Evolutionary conservation across 352 stramenopile species (phyloP), one percentile per base, ranked within the genome.

Genomic region (Pythium pectinolyticum): DNA sequence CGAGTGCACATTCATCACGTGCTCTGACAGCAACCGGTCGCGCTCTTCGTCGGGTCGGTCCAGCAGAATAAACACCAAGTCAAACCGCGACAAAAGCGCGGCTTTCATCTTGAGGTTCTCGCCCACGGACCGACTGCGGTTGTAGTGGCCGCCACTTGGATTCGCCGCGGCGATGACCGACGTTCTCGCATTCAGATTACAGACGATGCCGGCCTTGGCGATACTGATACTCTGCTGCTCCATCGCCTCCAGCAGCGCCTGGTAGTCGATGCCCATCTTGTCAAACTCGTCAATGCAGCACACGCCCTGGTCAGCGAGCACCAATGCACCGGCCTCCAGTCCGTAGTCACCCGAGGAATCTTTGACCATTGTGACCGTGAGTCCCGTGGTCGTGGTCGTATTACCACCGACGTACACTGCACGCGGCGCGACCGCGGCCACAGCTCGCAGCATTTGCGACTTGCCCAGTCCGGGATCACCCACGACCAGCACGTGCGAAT

Each of bases 241-340:
- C 96, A 99, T 99, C 17, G 92, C 92, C 78, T 99, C 95, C 17
- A 98, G 77, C 7, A 99, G 74, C 17, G 88, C 79, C 39, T 89
- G 73, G 31, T 86, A 79, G 45, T 92, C 80, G 61, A 70, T 80
- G 1, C 69, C 72, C 91, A 98, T 97, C 69, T 99, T 98, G 75
- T 98, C 96, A 53, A 99, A 96, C 71, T 98, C 95, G 67, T 99
- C 95, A 58, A 98, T 97, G 72, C 91, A 98, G 70, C 93, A 98
- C 0, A 98, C 80, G 27, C 95, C 96, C 68, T 94, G 77, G 72
- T 98, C 92, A 5, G 85, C 84, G 20, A 98, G 69, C 19, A 88
- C 89, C 24, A 98, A 67, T 6, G 89, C 90, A 47, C 89, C 90
- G 5, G 89, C 86, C 78, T 97, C 86, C 31, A 97, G 84, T 14